Conservation (phyloP, 257 asterid genomes). For the Thymus mandschuricus region DNA sequence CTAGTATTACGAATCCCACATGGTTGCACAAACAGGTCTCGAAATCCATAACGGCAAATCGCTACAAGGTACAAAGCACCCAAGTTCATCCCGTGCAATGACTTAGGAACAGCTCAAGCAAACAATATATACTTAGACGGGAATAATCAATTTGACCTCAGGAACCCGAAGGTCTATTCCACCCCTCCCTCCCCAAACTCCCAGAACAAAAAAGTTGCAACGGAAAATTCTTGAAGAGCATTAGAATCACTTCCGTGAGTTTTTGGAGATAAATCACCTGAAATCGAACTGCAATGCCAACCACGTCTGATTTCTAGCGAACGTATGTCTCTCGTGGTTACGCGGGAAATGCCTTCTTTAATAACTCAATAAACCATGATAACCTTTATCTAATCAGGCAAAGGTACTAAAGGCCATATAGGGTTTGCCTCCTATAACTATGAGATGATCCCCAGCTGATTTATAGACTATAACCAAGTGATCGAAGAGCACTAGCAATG, state of each 20-base stretch:
- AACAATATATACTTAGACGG: too few relatives aligned
- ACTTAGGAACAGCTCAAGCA: too few relatives aligned
- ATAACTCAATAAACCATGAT: not conserved
- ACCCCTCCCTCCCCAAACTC: too few relatives aligned
- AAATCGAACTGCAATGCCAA: not conserved
- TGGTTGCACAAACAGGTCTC: not conserved
- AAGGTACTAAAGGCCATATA: not conserved
- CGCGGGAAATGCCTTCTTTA: not conserved
- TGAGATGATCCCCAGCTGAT: not conserved
- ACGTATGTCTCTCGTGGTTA: not conserved
- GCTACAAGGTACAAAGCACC: slow-evolving; percentile 15
- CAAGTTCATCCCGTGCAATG: not conserved
- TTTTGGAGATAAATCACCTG: not conserved
- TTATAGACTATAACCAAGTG: not conserved
- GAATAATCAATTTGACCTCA: too few relatives aligned
- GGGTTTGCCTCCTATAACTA: not conserved
- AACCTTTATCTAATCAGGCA: not conserved
- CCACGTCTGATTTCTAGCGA: not conserved
- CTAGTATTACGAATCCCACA: not conserved
- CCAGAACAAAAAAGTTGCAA: slow-evolving; percentile 1
- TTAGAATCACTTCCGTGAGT: not conserved
- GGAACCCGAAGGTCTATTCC: too few relatives aligned
- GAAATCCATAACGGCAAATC: not conserved
- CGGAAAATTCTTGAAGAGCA: slow-evolving; percentile 3
- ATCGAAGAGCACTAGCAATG: not conserved